Evolutionary conservation across 2,329 filamentous ascomycete genomes (phyloP).

Genomic region (Venturia effusa): DNA sequence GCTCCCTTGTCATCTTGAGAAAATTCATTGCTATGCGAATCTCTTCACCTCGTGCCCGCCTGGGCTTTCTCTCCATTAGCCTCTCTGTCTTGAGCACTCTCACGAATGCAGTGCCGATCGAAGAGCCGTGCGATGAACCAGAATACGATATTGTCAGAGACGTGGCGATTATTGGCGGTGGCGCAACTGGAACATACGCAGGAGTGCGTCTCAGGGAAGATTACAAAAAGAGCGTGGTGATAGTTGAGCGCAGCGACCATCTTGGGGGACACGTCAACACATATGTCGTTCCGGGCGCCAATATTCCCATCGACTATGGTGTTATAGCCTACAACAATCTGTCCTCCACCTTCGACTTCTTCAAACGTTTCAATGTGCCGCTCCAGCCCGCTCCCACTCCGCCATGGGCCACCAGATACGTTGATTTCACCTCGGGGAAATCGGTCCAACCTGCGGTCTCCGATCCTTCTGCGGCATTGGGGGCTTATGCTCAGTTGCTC

Average conservation of each 20-base stretch:
- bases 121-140: background rate
- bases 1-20: background rate
- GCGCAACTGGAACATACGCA: constrained; percentile 14
- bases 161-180: constrained; percentile 14
- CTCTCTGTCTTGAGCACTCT: background rate
- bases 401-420: background rate
- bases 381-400: background rate
- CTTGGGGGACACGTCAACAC: constrained; percentile 10
- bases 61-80: background rate
- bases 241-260: constrained; percentile 11
- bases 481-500: background rate
- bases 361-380: background rate
- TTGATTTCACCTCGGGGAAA: background rate
- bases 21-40: background rate
- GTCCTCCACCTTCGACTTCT: background rate
- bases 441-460: background rate
- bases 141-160: constrained; percentile 8
- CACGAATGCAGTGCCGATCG: background rate
- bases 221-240: constrained; percentile 12
- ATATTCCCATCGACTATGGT: background rate
- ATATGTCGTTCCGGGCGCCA: background rate
- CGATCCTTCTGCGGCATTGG: background rate
- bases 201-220: constrained; percentile 14
- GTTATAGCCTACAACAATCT: background rate
- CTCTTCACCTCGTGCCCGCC: background rate